phyloP scores from a whole-genome alignment of 2,329 filamentous ascomycete genomes.

The Didymella sp. region DNA sequence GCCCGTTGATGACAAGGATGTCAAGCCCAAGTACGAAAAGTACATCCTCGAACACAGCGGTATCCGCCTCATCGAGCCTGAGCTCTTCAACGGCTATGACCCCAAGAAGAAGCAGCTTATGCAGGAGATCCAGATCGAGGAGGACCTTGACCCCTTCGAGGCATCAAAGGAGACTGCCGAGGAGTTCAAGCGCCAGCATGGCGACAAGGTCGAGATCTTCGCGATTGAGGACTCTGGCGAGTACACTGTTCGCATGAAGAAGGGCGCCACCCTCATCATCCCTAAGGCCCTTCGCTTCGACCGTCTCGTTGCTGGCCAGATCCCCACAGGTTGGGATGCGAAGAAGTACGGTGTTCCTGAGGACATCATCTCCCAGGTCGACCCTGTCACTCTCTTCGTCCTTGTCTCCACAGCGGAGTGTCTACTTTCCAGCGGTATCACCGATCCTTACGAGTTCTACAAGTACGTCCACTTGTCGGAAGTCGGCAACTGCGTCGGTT shows the following conservation, averaged over 20 bases:
- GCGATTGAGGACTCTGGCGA: slow-evolving; percentile 93
- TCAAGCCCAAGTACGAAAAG: slow-evolving; percentile 98
- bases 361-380: slow-evolving; percentile 96
- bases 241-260: slow-evolving; percentile 92
- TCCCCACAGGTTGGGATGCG: slow-evolving; percentile 96
- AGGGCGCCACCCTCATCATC: slow-evolving; percentile 92
- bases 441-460: slow-evolving; percentile 99
- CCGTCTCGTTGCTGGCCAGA: slow-evolving; percentile 94
- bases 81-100: slow-evolving; percentile 95
- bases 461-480: slow-evolving; percentile 98
- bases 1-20: slow-evolving; percentile 95
- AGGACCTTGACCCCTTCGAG: slow-evolving; percentile 97
- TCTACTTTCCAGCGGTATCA: slow-evolving; percentile 90
- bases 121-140: slow-evolving; percentile 96
- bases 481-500: slow-evolving; percentile 97
- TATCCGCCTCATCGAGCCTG: slow-evolving; percentile 96
- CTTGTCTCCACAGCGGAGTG: slow-evolving; percentile 93
- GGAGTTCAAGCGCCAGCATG: slow-evolving; percentile 96
- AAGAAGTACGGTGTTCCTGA: slow-evolving; percentile 96
- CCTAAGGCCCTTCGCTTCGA: slow-evolving; percentile 98
- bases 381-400: slow-evolving; percentile 93
- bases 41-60: slow-evolving; percentile 94
- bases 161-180: slow-evolving; percentile 95
- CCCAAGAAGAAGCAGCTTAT: slow-evolving; percentile 98
- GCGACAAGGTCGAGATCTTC: slow-evolving; percentile 96